These are phyloP conservation scores for Punica granatum DNA, from an alignment of 345 rosid species.

Conservation along the genomic window DNA sequence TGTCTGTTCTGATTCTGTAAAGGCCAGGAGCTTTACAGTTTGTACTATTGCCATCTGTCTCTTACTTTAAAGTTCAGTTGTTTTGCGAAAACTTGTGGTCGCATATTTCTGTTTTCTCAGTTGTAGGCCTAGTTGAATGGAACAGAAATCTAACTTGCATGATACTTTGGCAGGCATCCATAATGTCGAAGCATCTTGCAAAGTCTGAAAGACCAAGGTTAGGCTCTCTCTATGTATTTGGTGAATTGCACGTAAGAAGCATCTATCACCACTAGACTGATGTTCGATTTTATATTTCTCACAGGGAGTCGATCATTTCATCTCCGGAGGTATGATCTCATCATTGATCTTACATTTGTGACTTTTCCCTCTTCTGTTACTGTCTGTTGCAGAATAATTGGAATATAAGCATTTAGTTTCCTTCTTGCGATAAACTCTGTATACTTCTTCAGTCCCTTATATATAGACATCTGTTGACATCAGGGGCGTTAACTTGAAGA, in stretches of 20 bases:
- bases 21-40: not conserved
- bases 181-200: constrained; percentile 82
- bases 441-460: not conserved
- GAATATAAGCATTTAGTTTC: no score
- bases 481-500: not conserved
- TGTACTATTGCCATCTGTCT: not conserved
- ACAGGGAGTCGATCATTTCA: constrained; percentile 57
- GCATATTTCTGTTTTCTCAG: no score
- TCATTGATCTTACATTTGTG: constrained; percentile 1
- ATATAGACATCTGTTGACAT: no score
- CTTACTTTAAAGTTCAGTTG: not conserved
- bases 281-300: constrained; percentile 18
- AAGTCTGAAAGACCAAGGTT: constrained; percentile 81
- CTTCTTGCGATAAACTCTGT: no score
- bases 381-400: not conserved
- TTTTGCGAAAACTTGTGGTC: no score
- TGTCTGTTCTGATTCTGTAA: not conserved
- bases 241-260: not conserved
- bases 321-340: constrained; percentile 46
- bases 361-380: not conserved
- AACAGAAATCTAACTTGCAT: not conserved
- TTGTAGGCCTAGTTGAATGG: no score
- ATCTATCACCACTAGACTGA: constrained; percentile 5
- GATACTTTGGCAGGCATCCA: constrained; percentile 60
- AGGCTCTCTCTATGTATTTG: constrained; percentile 3